Base-by-base conservation (phyloP, 306 rosid genomes). In the Lathyrus sativus region DNA sequence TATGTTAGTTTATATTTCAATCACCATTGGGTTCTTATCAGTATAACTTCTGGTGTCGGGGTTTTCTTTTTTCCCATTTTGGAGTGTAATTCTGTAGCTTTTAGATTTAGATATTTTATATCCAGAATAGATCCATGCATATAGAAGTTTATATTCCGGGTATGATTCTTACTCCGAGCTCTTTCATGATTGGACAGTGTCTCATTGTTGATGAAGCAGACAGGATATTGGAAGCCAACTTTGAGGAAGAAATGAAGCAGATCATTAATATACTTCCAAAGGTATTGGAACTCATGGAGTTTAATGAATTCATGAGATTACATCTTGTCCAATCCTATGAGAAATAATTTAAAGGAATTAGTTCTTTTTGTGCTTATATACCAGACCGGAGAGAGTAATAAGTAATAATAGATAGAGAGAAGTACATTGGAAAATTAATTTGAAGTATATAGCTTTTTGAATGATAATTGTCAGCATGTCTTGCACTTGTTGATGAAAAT, bases 171-270 rank as follows among this genome's bases (percentile, higher is more conserved):
- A 50, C 51, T 65, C 67, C 24, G 48, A 77, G 70, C 28, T 54
- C 49, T 44, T 72, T 62, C 60, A 17, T 72, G 68, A 26, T 67
- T 69, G 74, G 78, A 75, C 88, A 90, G 99, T 93, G 96, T 72
- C 97, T 90, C 22, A 69, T 90, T 38, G 87, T 90, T 59, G 99
- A 93, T 80, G 99, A 93, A 84, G 99, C 97, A 22, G 97, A 90
- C 88, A 88, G 96, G 90, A 84, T 93, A 82, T 68, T 93, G 85
- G 97, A 93, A 85, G 78, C 90, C 19, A 93, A 93, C 75, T 93
- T 93, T 81, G 97, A 90, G 88, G 96, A 93, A 59, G 99, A 93
- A 74, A 93, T 90, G 97, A 88, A 85, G 75, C 96, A 93, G 81
- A 90, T 93, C 55, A 78, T 93, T 62, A 84, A 79, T 58, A 66